phyloP scores from a whole-genome alignment of 306 rosid genomes.

The Myrica gale region DNA sequence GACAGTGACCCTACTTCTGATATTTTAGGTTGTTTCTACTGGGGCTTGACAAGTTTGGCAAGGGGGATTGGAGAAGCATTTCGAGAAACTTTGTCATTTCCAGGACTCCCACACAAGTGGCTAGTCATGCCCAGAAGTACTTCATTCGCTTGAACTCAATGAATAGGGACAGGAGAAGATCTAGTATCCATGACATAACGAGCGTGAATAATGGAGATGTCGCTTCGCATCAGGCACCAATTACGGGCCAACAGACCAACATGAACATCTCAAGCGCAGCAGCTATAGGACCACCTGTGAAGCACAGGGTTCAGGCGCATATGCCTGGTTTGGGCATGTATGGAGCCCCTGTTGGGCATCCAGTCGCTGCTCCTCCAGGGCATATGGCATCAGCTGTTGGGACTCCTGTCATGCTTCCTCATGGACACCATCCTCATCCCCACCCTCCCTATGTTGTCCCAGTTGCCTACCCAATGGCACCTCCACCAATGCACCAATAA shows the following conservation, averaged over 20 bases:
- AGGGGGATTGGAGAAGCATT: conserved; percentile 99
- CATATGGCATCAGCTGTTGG: conserved; percentile 93
- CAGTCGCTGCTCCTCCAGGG: conserved; percentile 71
- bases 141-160: conserved; percentile 90
- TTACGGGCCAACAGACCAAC: conserved; percentile 74
- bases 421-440: conserved; percentile 51
- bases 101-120: conserved; percentile 97
- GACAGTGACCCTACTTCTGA: conserved; percentile 6
- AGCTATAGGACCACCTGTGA: conserved; percentile 53
- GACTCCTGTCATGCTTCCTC: conserved; percentile 94
- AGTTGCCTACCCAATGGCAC: conserved; percentile 94
- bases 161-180: conserved; percentile 94
- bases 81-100: conserved; percentile 94
- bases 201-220: conserved; percentile 78
- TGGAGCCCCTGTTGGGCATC: conserved; percentile 85
- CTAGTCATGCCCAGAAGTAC: conserved; percentile 97
- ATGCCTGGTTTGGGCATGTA: conserved; percentile 79
- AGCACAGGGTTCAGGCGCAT: conserved; percentile 69
- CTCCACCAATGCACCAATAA: conserved; percentile 90
- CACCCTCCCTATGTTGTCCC: conserved; percentile 70
- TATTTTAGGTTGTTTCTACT: conserved; percentile 77
- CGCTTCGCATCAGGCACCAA: conserved; percentile 60
- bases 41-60: conserved; percentile 96
- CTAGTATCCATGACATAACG: conserved; percentile 94
- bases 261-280: conserved; percentile 45